Percentiles rank a stretch among this genome's conserved stretches.
phyloP scores from a whole-genome alignment of 192 early-diverging fungal genomes.

The Podila clonocystis region DNA sequence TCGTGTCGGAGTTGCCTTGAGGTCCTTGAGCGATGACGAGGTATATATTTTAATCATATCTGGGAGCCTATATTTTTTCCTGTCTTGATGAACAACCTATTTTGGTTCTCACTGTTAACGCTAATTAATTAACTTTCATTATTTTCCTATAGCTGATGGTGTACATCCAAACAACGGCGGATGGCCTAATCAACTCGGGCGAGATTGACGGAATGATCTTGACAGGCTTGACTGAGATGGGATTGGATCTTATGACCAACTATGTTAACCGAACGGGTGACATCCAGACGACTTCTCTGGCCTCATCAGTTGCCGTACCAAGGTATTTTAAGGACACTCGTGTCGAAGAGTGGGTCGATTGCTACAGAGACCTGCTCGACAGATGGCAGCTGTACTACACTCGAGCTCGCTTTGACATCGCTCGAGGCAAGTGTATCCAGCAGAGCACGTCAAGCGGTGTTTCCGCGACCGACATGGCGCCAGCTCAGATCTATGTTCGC shows the following conservation, averaged over 20 bases:
- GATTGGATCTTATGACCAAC: conserved; percentile 78
- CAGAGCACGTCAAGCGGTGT: conserved; percentile 54
- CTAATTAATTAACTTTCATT: neutral
- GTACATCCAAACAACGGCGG: conserved; percentile 68
- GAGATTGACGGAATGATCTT: conserved; percentile 85
- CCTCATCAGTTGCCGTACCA: conserved; percentile 71
- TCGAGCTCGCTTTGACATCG: conserved; percentile 94
- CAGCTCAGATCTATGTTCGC: conserved; percentile 85
- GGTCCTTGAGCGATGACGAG: conserved; percentile 84
- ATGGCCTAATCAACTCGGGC: conserved; percentile 67
- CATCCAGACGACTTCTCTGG: conserved; percentile 87
- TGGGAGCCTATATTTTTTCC: neutral
- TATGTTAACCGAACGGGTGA: conserved; percentile 91
- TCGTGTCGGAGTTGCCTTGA: conserved; percentile 84
- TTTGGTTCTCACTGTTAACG: too few relatives aligned
- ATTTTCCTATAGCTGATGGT: conserved; percentile 58
- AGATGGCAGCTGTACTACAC: conserved; percentile 86
- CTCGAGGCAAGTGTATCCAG: conserved; percentile 70
- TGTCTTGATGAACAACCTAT: neutral
- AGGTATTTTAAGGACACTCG: conserved; percentile 65
- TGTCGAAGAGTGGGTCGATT: conserved; percentile 80
- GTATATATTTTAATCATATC: conserved; percentile 39
- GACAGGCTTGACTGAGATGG: conserved; percentile 78
- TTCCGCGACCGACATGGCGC: conserved; percentile 62
- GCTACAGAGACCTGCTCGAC: conserved; percentile 89